Base-by-base conservation (phyloP, 1,284 basidiomycete species). In the Cryptococcus maquisensis region DNA sequence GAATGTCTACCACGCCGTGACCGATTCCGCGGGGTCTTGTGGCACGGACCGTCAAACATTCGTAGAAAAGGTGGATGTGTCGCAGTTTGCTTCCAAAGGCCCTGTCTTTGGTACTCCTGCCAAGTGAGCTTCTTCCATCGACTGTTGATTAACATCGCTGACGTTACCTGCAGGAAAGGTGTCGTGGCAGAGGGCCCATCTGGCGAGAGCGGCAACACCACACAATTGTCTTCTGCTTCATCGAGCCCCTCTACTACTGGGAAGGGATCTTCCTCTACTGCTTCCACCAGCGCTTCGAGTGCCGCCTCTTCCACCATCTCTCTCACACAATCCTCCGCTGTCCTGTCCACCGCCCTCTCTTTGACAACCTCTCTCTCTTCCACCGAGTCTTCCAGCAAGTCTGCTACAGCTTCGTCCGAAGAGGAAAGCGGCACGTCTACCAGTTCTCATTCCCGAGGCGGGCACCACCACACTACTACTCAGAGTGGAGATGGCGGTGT, bases 1-100 rank as follows among this genome's bases (percentile, higher is more conserved):
- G 62, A 63, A 63, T 38, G 53, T 59, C 36, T 63, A 59, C 36
- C 62, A 63, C 42, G 56, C 62, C 3, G 55, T 57, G 5, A 49
- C 49, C 13, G 57, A 56, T 21, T 44, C 60, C 9, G 47, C 32
- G 15, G 60, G 60, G 13, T 54, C 56, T 28, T 63, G 61, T 49
- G 61, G 59, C 10, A 38, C 32, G n/a, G 57, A 58, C 40, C 50
- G 61, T 39, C 44, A 50, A 16, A 59, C 61, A 10, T 63, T 54
- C 23, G 59, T 47, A 12, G 24, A 40, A 47, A 63, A 59, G 40
- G 45, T 63, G 35, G 59, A 61, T 47, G 42, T 37, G 16, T 47
- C 54, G 10, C 39, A 50, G 21, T 46, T 58, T 47, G 16, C 41
- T 35, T 28, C 49, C 21, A 8, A 41, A 42, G 45, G 55, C 32